phyloP scores from a whole-genome alignment of 208 protist genomes.

The Herpetomonas tarakana region DNA sequence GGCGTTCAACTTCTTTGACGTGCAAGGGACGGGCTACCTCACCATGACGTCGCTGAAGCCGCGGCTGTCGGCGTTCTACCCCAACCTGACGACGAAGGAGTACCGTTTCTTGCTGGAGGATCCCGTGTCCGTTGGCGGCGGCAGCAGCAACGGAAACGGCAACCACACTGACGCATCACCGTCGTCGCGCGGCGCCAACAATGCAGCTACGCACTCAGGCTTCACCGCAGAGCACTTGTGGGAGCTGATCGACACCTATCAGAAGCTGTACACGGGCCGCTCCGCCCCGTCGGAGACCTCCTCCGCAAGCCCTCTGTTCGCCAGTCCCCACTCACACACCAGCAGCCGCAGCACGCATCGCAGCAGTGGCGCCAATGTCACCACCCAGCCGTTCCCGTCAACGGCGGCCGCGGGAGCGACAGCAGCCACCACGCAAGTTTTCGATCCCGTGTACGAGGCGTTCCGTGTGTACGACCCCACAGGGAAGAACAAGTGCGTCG shows the following conservation, averaged over 20 bases:
- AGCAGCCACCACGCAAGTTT: conserved; percentile 12
- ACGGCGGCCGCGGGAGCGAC: neutral
- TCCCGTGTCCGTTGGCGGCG: conserved; percentile 2
- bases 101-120: conserved; percentile 92
- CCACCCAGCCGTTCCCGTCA: neutral
- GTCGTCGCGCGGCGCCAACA: conserved; percentile 2
- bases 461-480: conserved; percentile 92
- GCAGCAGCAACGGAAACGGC: neutral
- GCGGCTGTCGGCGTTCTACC: conserved; percentile 91
- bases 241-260: conserved; percentile 82
- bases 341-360: neutral
- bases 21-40: conserved; percentile 68
- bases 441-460: conserved; percentile 82
- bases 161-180: too few species aligned
- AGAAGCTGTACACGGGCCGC: conserved; percentile 32
- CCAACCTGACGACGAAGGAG: conserved; percentile 89
- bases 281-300: neutral
- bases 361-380: neutral
- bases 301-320: neutral
- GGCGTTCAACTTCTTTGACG: conserved; percentile 93
- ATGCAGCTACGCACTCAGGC: conserved; percentile 16
- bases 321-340: neutral
- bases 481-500: conserved; percentile 70
- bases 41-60: conserved; percentile 86
- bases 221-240: conserved; percentile 86